phyloP scores from a whole-genome alignment of 1,284 basidiomycete species.

The Moniliella sp. region DNA sequence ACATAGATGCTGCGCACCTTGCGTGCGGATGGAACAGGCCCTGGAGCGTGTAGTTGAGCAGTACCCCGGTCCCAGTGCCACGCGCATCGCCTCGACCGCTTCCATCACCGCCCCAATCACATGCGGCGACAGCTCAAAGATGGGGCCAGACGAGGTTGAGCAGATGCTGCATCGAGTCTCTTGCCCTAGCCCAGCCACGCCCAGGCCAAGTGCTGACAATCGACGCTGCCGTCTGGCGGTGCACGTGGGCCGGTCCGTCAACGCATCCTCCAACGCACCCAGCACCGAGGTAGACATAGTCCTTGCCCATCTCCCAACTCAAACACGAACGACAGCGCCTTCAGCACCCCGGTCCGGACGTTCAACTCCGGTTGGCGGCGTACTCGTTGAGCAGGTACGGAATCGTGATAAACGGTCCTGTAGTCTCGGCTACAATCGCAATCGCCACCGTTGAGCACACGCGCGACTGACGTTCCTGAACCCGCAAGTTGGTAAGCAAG shows the following conservation, averaged over 20 bases:
- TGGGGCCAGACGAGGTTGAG: constrained; percentile 96
- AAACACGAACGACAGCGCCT: constrained; percentile 91
- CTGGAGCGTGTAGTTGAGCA: constrained; percentile 48
- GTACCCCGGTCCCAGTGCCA: constrained; percentile 79
- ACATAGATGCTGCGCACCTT: constrained; percentile 75
- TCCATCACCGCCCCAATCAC: constrained; percentile 58
- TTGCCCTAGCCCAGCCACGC: constrained; percentile 84
- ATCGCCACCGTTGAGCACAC: constrained; percentile 97
- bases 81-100: constrained; percentile 83
- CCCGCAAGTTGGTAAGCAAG: constrained; percentile 79
- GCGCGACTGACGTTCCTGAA: constrained; percentile 94
- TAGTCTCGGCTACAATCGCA: constrained; percentile 58
- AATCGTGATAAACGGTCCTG: constrained; percentile 93
- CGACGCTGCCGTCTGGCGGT: constrained; percentile 91
- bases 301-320: constrained; percentile 99
- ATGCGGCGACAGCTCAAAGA: constrained; percentile 92
- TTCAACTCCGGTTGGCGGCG: constrained; percentile 79
- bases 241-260: constrained; percentile 96
- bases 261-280: constrained; percentile 86
- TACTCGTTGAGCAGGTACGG: constrained; percentile 97
- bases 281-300: constrained; percentile 92
- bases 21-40: constrained; percentile 49
- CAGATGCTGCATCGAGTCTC: constrained; percentile 92
- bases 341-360: constrained; percentile 95
- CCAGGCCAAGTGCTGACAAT: constrained; percentile 91